Base-by-base conservation (phyloP, 176 grass and related monocot species). In the Otatea glauca region DNA sequence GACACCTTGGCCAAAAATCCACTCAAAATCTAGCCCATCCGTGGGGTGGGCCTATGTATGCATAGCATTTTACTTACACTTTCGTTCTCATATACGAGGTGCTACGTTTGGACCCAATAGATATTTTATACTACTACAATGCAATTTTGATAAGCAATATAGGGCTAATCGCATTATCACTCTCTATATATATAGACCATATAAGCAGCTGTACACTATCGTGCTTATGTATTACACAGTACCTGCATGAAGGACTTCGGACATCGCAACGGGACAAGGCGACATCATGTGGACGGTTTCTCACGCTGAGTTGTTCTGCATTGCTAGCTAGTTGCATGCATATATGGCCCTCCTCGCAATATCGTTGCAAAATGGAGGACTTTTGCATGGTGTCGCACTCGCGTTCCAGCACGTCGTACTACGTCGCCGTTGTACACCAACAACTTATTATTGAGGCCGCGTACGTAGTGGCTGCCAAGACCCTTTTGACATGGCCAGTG, bases 301-400 rank as follows among this genome's bases (percentile, higher is more conserved):
- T 25, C 23, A 8, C n/a, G 69, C 43, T 72, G 43, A n/a, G 69
- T 48, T 48, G n/a, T 59, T 59, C 56, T 10, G 56, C 56, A 9
- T 23, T 11, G 21, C 21, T 11, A 14, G 12, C 5, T 34, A 6
- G 5, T 58, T n/a, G 55, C 54, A 77, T 25, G 74, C 53, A 60
- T 8, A 3, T 3, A 2, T 21, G 53, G 18, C 18, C 53, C 5
- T 16, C 50, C 10, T 61, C 25, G 34, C 13, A 9, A 56, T 42
- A 53, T 58, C 68, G 53, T 47, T 72, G 50, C 53, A 39, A 35
- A n/a, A 72, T 27, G 23, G 9, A 45, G 23, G 25, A 82, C 79
- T 56, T 42, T 70, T 55, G 51, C 37, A 42, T 23, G 17, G 9
- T 23, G 41, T 48, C 54, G 17, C 41, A 1, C 51, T 60, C 7